Conservation (phyloP, 208 protist genomes). For the Leptomonas pyrrhocoris region DNA sequence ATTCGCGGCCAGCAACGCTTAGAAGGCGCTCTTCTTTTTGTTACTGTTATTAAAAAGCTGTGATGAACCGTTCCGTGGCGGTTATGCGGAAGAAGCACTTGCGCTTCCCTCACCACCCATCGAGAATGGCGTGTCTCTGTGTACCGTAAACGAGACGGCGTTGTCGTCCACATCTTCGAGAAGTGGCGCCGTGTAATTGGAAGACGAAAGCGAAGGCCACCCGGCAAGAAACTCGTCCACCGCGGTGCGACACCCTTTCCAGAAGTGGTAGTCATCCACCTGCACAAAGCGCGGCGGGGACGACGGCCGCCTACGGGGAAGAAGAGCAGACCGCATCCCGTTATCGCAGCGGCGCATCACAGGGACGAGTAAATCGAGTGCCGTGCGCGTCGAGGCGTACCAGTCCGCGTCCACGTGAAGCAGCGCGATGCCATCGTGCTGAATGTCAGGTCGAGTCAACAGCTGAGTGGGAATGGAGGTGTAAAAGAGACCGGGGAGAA, state of each 20-base stretch:
- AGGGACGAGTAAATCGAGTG: slow-evolving; percentile 47
- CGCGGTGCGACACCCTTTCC: slow-evolving; percentile 58
- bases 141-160: slow-evolving; percentile 56
- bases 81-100: neutral
- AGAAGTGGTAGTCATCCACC: slow-evolving; percentile 88
- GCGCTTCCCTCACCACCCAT: neutral
- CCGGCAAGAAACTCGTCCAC: slow-evolving; percentile 57
- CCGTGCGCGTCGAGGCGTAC: slow-evolving; percentile 71
- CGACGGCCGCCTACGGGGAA: neutral
- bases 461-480: slow-evolving; percentile 51
- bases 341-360: slow-evolving; percentile 22
- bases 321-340: neutral
- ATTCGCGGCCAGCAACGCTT: no score
- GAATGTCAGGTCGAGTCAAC: slow-evolving; percentile 27
- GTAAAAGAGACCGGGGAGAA: slow-evolving; percentile 57
- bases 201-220: neutral
- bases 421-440: slow-evolving; percentile 46
- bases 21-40: no score
- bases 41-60: neutral
- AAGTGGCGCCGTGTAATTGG: neutral
- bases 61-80: neutral
- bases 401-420: slow-evolving; percentile 83
- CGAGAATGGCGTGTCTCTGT: slow-evolving; percentile 4
- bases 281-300: slow-evolving; percentile 50
- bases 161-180: slow-evolving; percentile 59